Base-by-base conservation (phyloP, 2,329 filamentous ascomycete genomes). In the Arthrobotrys pseudoclavata region DNA sequence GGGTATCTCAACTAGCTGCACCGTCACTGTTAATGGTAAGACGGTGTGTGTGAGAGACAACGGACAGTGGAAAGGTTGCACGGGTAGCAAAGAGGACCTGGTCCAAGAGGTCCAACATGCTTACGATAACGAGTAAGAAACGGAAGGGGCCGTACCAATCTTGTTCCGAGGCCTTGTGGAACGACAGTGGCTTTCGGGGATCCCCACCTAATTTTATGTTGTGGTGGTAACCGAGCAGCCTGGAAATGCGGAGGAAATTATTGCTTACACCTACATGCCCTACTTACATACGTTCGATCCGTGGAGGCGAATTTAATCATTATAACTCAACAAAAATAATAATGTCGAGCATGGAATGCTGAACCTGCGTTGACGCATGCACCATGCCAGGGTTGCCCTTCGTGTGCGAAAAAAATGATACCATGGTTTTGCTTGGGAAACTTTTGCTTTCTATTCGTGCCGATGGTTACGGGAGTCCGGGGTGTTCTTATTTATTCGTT, bases 21-120 rank as follows among this genome's bases (percentile, higher is more conserved):
- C 92, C 10, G 88, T 96, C 67, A 88, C 95, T 61, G 85, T 99
- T 60, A 87, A 96, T 82, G 87, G 92, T 69, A 86, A 95, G 83
- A 86, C 92, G 69, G 92, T 96, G 85, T 99, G 96, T 84, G 88
- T 98, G 79, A 88, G 91, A 62, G 94, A 98, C 83, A 88, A 85
- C 24, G 91, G 91, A 12, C 83, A 91, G 82, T 98, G 94, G 93
- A 91, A 85, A 13, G 67, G 67, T 3, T 77, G 67, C 64, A 61
- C 52, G 18, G 67, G 74, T 4, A 76, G 24, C 18, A 42, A 57
- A 4, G 50, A 77, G n/a, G 67, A 77, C n/a, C n/a, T 77, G 60
- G 45, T 71, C 24, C 15, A 31, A 18, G 47, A 71, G n/a, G 61
- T 77, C 22, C 37, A 77, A 40, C 52, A 40, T 13, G 52, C 61